These are phyloP conservation scores for Phytophthora podocarpi DNA, from an alignment of 352 stramenopile genomes.

Conservation along the genomic window DNA sequence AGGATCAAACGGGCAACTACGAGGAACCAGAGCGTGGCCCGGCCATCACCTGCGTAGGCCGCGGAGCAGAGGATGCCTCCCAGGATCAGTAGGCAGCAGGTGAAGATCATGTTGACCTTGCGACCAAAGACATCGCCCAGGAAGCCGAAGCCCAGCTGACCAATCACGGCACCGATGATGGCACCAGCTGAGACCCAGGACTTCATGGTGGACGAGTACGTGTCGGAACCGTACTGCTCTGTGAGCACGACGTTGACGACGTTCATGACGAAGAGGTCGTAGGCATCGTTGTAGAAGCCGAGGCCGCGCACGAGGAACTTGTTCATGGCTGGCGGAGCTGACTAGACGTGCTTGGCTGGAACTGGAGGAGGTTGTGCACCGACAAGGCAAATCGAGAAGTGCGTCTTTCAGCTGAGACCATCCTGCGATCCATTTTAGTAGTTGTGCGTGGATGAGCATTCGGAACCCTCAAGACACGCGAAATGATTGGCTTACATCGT, in stretches of 20 bases:
- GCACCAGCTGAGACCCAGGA: constrained; percentile 60
- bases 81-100: constrained; percentile 20
- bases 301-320: constrained; percentile 78
- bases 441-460: constrained; percentile 25
- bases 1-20: constrained; percentile 21
- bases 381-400: constrained; percentile 18
- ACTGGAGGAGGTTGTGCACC: neutral
- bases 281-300: constrained; percentile 81
- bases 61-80: constrained; percentile 20
- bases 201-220: constrained; percentile 71
- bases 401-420: constrained; percentile 12
- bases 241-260: constrained; percentile 81
- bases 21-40: constrained; percentile 24
- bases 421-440: constrained; percentile 18
- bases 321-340: constrained; percentile 55
- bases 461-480: constrained; percentile 15
- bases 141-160: constrained; percentile 27
- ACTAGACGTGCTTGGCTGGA: neutral
- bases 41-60: constrained; percentile 14
- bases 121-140: constrained; percentile 28
- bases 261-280: constrained; percentile 86
- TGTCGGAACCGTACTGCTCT: constrained; percentile 64
- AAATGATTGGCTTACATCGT: constrained; percentile 7
- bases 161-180: constrained; percentile 26
- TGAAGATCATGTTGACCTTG: constrained; percentile 34